Conservation (phyloP, 495 filamentous ascomycete species). For the Aspergillus heteromorphus region DNA sequence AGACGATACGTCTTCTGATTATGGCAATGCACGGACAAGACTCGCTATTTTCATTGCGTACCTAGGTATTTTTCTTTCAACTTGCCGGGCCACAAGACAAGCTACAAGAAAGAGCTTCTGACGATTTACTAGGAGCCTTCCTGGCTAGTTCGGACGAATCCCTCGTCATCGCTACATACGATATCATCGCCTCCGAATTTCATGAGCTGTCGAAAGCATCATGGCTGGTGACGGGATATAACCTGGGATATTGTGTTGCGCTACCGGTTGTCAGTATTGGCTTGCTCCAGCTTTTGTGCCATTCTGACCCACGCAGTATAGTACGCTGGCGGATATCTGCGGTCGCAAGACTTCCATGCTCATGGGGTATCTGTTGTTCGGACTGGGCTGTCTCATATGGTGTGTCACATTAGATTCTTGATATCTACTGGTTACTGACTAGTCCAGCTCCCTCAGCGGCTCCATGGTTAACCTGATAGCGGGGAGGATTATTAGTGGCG, state of each 20-base stretch:
- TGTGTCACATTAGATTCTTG: background rate
- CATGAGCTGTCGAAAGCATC: background rate
- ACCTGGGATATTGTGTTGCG: conserved; percentile 6
- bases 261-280: conserved; percentile 3
- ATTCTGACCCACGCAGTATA: background rate
- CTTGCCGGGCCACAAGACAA: no score
- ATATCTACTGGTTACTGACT: background rate
- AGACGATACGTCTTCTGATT: background rate
- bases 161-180: conserved; percentile 4
- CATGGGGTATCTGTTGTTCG: background rate
- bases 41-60: conserved; percentile 1
- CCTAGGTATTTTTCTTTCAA: background rate
- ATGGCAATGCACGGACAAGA: background rate
- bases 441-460: background rate
- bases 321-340: background rate
- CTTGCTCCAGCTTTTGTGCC: background rate
- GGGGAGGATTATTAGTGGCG: background rate
- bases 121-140: conserved; percentile 2
- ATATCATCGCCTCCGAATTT: conserved; percentile 6
- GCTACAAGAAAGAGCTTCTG: background rate
- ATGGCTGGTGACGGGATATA: conserved; percentile 5
- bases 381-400: conserved; percentile 4
- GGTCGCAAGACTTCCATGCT: conserved; percentile 1
- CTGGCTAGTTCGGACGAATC: conserved; percentile 3
- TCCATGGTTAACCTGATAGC: background rate